A percentile compares a stretch with the other conserved stretches of the same genome.
These are phyloP conservation scores for Linderniella brevidens DNA, from an alignment of 257 asterid genomes.

Conservation along the genomic window DNA sequence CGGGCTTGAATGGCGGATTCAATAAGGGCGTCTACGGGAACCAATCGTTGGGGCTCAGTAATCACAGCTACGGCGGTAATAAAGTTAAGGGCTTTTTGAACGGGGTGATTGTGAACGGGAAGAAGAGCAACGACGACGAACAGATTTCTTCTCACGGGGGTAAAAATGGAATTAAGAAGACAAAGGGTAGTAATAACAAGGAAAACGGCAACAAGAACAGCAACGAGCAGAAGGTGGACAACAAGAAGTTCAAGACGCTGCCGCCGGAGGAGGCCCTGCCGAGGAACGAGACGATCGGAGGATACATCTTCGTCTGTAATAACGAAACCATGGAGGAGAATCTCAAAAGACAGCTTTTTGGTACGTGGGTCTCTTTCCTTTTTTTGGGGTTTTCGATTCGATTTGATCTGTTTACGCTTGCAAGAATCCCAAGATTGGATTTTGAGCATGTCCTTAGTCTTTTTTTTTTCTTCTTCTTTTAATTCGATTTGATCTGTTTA, in stretches of 20 bases:
- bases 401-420: too few relatives aligned
- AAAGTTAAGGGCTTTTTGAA: slow-evolving; percentile 29
- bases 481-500: too few relatives aligned
- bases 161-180: slow-evolving; percentile 45
- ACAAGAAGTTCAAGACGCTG: slow-evolving; percentile 85
- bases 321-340: slow-evolving; percentile 95
- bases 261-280: slow-evolving; percentile 88
- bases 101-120: slow-evolving; percentile 26
- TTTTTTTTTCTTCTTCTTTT: too few relatives aligned
- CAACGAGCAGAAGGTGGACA: slow-evolving; percentile 32
- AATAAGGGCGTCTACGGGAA: slow-evolving; percentile 54
- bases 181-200: slow-evolving; percentile 14
- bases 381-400: too few relatives aligned
- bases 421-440: too few relatives aligned
- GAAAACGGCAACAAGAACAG: slow-evolving; percentile 9
- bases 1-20: slow-evolving; percentile 72
- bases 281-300: slow-evolving; percentile 86
- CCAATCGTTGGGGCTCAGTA: slow-evolving; percentile 28
- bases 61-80: slow-evolving; percentile 8
- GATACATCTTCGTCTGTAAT: slow-evolving; percentile 89
- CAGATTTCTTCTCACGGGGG: slow-evolving; percentile 9
- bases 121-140: slow-evolving; percentile 41
- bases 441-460: too few relatives aligned
- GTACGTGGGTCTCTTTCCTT: slow-evolving; percentile 21
- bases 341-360: slow-evolving; percentile 84